Evolutionary conservation across 1,284 basidiomycete genomes (phyloP), one percentile per base, ranked within the genome.

Genomic region (Stereum hirsutum): DNA sequence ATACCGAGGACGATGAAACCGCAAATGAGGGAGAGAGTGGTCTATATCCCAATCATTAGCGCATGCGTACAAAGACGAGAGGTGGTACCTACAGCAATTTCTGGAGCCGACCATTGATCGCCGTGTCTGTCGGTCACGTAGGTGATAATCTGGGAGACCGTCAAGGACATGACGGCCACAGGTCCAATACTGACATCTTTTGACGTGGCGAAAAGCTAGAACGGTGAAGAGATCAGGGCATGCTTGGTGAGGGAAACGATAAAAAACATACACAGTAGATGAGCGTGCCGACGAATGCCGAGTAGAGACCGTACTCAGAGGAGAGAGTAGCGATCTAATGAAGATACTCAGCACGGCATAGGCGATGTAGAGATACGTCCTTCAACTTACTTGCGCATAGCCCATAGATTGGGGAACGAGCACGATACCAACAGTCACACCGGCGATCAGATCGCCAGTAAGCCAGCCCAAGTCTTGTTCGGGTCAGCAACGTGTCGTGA

Each of bases 101-200:
- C 69, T 5, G 87, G 81, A 3, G 66, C 67, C 2, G 62, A 54
- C 75, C 78, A 93, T 53, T 68, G 57, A 21, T 65, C 60, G 1
- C 75, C 78, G 53, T 79, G 66, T 4, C 55, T 53, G 0, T 63
- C 52, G 28, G 85, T 58, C 40, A 95, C 79, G 33, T 74, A 62
- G 21, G 70, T 66, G 58, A 96, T 86, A 49, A 95, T 81, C 56
- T 89, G 81, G 12, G 89, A 75, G n/a, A 84, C 81, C 27, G 90
- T 88, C 43, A 96, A 77, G 6, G 90, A 95, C 92, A 98, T 96
- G 62, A 99, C 95, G 14, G 95, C 94, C 49, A 95, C 93, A 2
- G 93, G 93, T 41, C 93, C 93, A 52, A 97, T 96, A 10, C 90
- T 90, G 27, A 94, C 88, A 67, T 97, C 93, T 62, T 96, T 96